phyloP scores from a whole-genome alignment of 2,329 filamentous ascomycete species.

The Didymella segeticola region DNA sequence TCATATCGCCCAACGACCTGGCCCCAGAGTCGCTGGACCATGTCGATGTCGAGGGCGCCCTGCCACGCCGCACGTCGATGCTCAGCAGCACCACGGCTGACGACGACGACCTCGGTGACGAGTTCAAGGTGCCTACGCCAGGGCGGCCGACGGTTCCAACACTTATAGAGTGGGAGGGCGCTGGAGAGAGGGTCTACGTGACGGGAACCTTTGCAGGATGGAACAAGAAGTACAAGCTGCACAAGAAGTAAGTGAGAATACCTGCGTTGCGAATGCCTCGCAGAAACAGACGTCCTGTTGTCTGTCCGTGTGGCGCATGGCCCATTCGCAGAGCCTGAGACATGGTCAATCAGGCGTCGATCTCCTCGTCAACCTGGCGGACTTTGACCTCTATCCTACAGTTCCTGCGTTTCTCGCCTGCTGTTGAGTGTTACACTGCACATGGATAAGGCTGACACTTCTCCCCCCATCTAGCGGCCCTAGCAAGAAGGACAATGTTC shows the following conservation, averaged over 20 bases:
- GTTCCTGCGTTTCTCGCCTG: slow-evolving; percentile 17
- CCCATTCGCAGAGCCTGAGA: slow-evolving; percentile 23
- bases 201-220: slow-evolving; percentile 97
- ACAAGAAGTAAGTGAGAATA: slow-evolving; percentile 73
- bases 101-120: slow-evolving; percentile 69
- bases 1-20: slow-evolving; percentile 74
- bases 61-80: slow-evolving; percentile 63
- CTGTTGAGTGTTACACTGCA: slow-evolving; percentile 39
- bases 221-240: slow-evolving; percentile 90
- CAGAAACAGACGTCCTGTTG: slow-evolving; percentile 22
- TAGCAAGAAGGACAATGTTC: slow-evolving; percentile 61
- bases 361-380: slow-evolving; percentile 17
- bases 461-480: slow-evolving; percentile 40
- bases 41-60: slow-evolving; percentile 55
- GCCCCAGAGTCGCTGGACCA: slow-evolving; percentile 53
- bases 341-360: slow-evolving; percentile 24
- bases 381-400: slow-evolving; percentile 17
- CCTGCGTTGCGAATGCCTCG: slow-evolving; percentile 32
- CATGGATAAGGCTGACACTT: slow-evolving; percentile 31
- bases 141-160: slow-evolving; percentile 83
- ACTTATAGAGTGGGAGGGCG: slow-evolving; percentile 81
- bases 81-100: slow-evolving; percentile 68
- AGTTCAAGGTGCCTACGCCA: slow-evolving; percentile 63
- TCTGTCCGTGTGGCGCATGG: slow-evolving; percentile 32
- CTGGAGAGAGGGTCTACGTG: slow-evolving; percentile 90